A percentile compares a stretch with the other conserved stretches of the same genome.
Evolutionary conservation across 2,329 filamentous ascomycete species (phyloP).

Genomic region (Helotiales sp.): DNA sequence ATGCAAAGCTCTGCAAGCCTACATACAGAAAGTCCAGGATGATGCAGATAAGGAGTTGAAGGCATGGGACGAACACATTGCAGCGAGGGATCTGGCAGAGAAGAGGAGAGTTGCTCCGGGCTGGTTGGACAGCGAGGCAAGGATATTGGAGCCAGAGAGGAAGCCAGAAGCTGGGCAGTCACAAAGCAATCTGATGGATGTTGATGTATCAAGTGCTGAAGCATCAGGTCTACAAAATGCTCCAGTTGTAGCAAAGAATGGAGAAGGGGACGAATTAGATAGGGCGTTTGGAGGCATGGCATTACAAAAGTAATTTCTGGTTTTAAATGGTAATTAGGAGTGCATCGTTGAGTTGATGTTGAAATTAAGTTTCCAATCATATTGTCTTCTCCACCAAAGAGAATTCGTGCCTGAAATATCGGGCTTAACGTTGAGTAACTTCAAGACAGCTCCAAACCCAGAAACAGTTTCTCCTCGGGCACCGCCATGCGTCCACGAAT

Average conservation of each 20-base stretch:
- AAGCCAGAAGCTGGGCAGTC: conserved; percentile 33
- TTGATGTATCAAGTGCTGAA: conserved; percentile 41
- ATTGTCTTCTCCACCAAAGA: background rate
- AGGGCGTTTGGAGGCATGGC: conserved; percentile 55
- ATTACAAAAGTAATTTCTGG: conserved; percentile 40
- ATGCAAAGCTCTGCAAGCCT: conserved; percentile 76
- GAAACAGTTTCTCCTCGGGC: conserved; percentile 18
- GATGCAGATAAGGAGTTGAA: conserved; percentile 71
- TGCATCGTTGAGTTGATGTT: background rate
- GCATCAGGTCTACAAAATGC: conserved; percentile 38
- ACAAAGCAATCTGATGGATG: conserved; percentile 41
- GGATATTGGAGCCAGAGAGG: conserved; percentile 71
- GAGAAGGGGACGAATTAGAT: conserved; percentile 58
- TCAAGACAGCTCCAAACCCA: background rate
- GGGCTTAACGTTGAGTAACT: conserved; percentile 5
- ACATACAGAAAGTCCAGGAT: conserved; percentile 71
- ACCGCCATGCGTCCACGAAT: conserved; percentile 44
- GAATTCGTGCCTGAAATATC: conserved; percentile 20
- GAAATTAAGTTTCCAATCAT: background rate
- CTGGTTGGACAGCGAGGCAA: conserved; percentile 77
- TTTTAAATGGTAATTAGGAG: background rate
- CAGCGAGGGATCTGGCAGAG: conserved; percentile 72
- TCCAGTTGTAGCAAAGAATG: conserved; percentile 48
- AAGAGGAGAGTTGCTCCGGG: conserved; percentile 80
- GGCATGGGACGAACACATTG: conserved; percentile 71